These are phyloP conservation scores for Colletotrichum truncatum DNA, from an alignment of 2,329 filamentous ascomycete genomes.

Conservation along the genomic window DNA sequence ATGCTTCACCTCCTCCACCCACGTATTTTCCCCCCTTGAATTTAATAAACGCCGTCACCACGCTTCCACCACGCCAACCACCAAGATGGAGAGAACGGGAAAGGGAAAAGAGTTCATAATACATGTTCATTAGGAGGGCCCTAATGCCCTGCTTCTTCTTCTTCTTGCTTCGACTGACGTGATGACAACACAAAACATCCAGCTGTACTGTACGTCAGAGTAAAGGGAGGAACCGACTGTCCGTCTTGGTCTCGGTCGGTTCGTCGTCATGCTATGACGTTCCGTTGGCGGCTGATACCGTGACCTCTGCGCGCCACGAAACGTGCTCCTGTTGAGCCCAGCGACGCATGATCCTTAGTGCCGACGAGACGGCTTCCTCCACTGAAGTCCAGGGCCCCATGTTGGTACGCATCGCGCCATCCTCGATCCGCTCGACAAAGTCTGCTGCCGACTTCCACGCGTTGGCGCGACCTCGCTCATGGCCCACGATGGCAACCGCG, in stretches of 20 bases:
- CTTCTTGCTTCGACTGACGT: background rate
- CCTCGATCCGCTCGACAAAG: slow-evolving; percentile 39
- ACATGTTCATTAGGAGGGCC: slow-evolving; percentile 20
- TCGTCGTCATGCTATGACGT: slow-evolving; percentile 10
- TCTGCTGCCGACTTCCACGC: slow-evolving; percentile 43
- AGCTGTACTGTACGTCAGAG: background rate
- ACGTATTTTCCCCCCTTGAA: background rate
- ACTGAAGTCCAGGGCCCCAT: slow-evolving; percentile 55
- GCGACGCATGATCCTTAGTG: slow-evolving; percentile 49
- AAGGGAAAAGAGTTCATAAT: slow-evolving; percentile 15
- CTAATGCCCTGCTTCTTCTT: background rate
- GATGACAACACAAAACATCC: background rate
- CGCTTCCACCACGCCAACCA: background rate
- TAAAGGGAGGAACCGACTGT: background rate
- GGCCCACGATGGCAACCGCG: slow-evolving; percentile 33
- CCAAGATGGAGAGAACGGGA: background rate
- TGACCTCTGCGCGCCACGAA: slow-evolving; percentile 54
- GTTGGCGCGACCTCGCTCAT: slow-evolving; percentile 38
- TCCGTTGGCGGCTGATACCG: slow-evolving; percentile 21
- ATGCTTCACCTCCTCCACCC: background rate
- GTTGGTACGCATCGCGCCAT: slow-evolving; percentile 34
- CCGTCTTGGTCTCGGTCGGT: background rate
- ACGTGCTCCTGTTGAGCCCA: slow-evolving; percentile 56
- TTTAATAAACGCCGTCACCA: background rate
- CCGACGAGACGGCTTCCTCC: slow-evolving; percentile 51